Base-by-base conservation (phyloP, 768 basidiomycete genomes). In the Suillus discolor region DNA sequence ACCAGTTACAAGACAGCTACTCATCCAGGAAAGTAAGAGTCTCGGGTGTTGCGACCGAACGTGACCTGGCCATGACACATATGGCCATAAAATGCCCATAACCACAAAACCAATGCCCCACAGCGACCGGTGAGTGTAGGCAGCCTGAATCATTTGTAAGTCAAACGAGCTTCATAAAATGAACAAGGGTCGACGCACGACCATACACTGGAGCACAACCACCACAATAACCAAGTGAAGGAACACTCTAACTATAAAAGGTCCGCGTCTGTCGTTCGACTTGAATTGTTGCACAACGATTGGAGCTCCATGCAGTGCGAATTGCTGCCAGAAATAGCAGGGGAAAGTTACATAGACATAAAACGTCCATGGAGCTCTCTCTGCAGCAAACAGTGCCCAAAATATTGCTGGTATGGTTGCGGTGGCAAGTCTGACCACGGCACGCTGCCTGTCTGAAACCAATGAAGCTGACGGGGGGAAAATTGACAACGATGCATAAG, bases 291-390 rank as follows among this genome's bases (percentile, higher is more conserved):
- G 63, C 34, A 67, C 31, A 25, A 74, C 25, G 38, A 64, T 57
- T 4, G 74, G 71, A 34, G 60, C 28, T n/a, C 75, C 78, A 44
- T 61, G 67, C n/a, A 70, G n/a, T 44, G 8, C 70, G 45, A 87
- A 86, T 62, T 83, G 85, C 39, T 81, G 80, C 91, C 91, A 93
- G 74, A 94, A 94, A 77, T 87, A 93, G 39, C 85, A 82, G 0
- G 93, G 92, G 67, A 94, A 94, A 5, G 83, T 73, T 42, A 88
- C 82, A 71, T 96, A 96, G 49, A 92, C 64, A 71, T 90, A 94
- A 71, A 92, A 91, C 4, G 87, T 87, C 84, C 82, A 85, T 0
- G 92, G 90, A 0, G 88, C 86, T 28, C 74, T 78, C 71, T 94
- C 91, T n/a, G 88, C 51, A 45, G 79, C 80, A 71, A 93, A 92